phyloP scores from a whole-genome alignment of 768 basidiomycete genomes.

The Royoungia palumana region DNA sequence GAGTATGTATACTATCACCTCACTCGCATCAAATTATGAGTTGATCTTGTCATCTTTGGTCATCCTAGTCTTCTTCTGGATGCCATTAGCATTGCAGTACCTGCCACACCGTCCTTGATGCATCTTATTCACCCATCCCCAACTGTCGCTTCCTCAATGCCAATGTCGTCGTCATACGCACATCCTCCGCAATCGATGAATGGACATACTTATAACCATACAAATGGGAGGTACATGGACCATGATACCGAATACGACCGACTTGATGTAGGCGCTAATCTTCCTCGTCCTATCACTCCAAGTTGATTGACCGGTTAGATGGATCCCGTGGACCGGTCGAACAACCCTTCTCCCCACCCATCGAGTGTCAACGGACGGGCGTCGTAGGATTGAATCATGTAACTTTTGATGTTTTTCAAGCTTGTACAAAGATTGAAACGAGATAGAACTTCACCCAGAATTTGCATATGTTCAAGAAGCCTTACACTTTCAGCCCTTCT shows the following conservation, averaged over 20 bases:
- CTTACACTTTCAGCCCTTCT: neutral
- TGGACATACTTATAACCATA: constrained; percentile 22
- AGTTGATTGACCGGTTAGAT: neutral
- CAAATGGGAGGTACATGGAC: constrained; percentile 28
- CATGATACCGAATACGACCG: constrained; percentile 24
- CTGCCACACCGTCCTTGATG: constrained; percentile 31
- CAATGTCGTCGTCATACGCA: constrained; percentile 18
- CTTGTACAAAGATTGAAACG: neutral
- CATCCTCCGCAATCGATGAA: constrained; percentile 18
- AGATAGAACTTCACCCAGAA: neutral
- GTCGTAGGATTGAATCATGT: constrained; percentile 10
- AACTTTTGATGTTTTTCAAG: neutral
- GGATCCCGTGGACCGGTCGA: constrained; percentile 16
- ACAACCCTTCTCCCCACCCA: constrained; percentile 20
- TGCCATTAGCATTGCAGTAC: constrained; percentile 32
- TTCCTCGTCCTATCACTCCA: neutral
- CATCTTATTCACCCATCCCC: constrained; percentile 31
- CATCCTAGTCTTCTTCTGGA: constrained; percentile 30
- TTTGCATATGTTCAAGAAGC: no score
- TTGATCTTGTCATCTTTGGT: neutral
- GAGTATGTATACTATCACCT: constrained; percentile 19
- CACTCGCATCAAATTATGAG: neutral
- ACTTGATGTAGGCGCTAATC: constrained; percentile 11
- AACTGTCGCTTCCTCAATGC: constrained; percentile 15
- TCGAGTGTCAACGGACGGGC: constrained; percentile 24